These are phyloP conservation scores for Conticribra guillardii DNA, from an alignment of 108 stramenopile species.

Conservation along the genomic window DNA sequence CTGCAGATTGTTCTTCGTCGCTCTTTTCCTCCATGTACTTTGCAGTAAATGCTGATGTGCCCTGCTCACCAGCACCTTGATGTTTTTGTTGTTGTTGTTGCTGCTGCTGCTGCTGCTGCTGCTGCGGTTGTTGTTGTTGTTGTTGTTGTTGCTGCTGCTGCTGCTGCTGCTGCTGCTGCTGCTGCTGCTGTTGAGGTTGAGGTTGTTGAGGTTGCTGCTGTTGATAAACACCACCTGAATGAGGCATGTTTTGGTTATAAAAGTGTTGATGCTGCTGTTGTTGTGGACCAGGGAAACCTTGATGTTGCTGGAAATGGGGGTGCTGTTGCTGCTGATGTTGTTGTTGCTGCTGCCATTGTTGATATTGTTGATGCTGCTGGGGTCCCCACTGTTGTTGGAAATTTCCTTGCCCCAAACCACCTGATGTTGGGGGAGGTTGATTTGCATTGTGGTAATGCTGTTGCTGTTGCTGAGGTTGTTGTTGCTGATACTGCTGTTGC, in stretches of 20 bases:
- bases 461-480: conserved; percentile 34
- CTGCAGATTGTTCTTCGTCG: conserved; percentile 54
- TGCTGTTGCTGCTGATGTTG: conserved; percentile 38
- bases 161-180: conserved; percentile 55
- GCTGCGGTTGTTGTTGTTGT: too few species aligned
- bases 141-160: too few species aligned
- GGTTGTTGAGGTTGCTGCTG: conserved; percentile 46
- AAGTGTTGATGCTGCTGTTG: conserved; percentile 35
- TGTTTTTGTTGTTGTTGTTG: conserved; percentile 25
- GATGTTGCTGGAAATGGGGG: conserved; percentile 29
- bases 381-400: conserved; percentile 4
- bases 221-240: conserved; percentile 22
- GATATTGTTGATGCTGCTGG: conserved; percentile 28
- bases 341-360: conserved; percentile 20
- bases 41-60: conserved; percentile 48
- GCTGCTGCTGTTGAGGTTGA: conserved; percentile 30
- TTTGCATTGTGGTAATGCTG: conserved; percentile 37
- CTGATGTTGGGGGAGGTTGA: conserved; percentile 2
- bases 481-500: conserved; percentile 31
- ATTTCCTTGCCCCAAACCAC: conserved; percentile 3
- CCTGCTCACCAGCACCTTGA: conserved; percentile 29
- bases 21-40: conserved; percentile 69
- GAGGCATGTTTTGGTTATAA: conserved; percentile 30
- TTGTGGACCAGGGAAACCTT: conserved; percentile 30
- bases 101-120: conserved; percentile 53